phyloP scores from a whole-genome alignment of 495 filamentous ascomycete genomes.

The Xylaria scruposa region DNA sequence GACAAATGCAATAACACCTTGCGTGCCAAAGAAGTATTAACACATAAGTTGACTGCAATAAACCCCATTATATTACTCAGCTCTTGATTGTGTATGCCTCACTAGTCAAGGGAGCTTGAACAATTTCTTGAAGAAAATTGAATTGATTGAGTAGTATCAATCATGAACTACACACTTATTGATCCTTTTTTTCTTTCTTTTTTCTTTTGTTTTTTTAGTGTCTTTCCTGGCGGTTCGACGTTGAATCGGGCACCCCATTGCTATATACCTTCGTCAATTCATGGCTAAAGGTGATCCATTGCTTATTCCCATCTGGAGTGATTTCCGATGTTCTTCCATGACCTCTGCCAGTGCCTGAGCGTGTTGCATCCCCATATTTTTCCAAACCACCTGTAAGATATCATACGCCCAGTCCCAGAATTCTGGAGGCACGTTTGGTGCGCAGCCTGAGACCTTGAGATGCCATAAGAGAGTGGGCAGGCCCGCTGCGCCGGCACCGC shows the following conservation, averaged over 20 bases:
- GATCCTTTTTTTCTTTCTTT: background rate
- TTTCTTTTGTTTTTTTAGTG: background rate
- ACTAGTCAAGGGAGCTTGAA: background rate
- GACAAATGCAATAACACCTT: background rate
- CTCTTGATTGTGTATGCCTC: background rate
- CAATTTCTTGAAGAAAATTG: background rate
- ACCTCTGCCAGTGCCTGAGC: constrained; percentile 45
- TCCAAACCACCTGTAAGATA: constrained; percentile 49
- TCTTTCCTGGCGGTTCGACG: background rate
- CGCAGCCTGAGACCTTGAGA: constrained; percentile 49
- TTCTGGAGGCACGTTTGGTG: constrained; percentile 47
- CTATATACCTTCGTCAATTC: background rate
- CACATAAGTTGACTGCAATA: background rate
- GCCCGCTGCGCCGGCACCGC: constrained; percentile 51
- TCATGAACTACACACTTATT: background rate
- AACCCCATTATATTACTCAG: background rate
- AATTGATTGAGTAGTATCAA: background rate
- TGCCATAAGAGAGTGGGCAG: constrained; percentile 52
- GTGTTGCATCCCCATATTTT: constrained; percentile 55
- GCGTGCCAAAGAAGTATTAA: too few relatives aligned
- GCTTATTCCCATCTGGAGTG: background rate
- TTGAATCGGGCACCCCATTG: background rate
- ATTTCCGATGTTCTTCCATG: constrained; percentile 39
- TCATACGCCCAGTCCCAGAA: constrained; percentile 47
- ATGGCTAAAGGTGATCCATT: background rate